Evolutionary conservation across 139 green algal genomes (phyloP).

Genomic region (Coelastrella sp.): DNA sequence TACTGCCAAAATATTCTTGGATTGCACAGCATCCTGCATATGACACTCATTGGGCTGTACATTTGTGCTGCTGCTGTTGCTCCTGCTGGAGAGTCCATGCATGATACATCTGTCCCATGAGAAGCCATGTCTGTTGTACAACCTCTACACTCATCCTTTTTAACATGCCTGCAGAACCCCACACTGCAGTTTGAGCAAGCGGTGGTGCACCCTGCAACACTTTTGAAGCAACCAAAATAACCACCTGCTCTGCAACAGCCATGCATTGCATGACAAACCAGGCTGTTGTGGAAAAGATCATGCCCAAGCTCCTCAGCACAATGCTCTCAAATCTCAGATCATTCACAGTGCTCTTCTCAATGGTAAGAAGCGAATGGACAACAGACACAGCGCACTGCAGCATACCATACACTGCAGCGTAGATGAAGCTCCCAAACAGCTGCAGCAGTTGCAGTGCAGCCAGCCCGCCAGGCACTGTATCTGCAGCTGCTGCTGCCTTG

Average conservation of each 20-base stretch:
- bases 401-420: not conserved
- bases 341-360: not conserved
- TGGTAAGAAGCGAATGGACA: not conserved
- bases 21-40: no score
- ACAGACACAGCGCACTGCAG: not conserved
- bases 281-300: not conserved
- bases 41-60: no score
- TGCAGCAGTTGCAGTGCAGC: not conserved
- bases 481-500: not conserved
- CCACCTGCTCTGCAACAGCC: not conserved
- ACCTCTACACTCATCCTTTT: not conserved
- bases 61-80: not conserved
- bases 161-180: constrained; percentile 12
- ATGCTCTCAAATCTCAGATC: not conserved
- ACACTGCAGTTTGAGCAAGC: constrained; percentile 5
- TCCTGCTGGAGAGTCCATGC: not conserved
- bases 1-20: no score
- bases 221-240: not conserved
- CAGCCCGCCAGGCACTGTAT: not conserved
- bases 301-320: not conserved
- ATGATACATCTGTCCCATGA: not conserved
- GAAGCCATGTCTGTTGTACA: constrained; percentile 2
- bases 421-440: not conserved
- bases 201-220: constrained; percentile 4
- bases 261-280: not conserved